Conservation (phyloP, 768 basidiomycete genomes). For the Tylopilus plumbeoviolaceoides region DNA sequence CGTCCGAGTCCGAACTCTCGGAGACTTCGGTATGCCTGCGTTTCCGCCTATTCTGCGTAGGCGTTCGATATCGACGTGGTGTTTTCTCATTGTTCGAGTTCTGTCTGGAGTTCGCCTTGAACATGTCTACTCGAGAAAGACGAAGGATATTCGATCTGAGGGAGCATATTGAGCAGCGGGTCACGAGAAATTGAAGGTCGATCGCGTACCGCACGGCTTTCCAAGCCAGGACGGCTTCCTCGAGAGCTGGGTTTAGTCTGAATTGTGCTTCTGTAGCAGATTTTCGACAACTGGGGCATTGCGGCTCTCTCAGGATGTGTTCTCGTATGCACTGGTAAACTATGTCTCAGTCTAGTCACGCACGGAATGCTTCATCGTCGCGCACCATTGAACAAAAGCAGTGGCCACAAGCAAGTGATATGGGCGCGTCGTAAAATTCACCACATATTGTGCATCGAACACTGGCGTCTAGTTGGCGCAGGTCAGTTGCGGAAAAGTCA, state of each 20-base stretch:
- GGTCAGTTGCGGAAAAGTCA: conserved; percentile 62
- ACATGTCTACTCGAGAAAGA: conserved; percentile 29
- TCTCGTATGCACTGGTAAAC: conserved; percentile 62
- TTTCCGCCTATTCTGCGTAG: conserved; percentile 30
- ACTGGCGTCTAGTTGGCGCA: conserved; percentile 59
- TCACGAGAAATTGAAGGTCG: not conserved
- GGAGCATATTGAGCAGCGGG: not conserved
- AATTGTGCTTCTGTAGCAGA: conserved; percentile 56
- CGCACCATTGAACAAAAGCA: conserved; percentile 76
- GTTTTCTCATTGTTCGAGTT: conserved; percentile 8
- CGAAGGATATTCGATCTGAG: conserved; percentile 42
- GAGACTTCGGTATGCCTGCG: conserved; percentile 28
- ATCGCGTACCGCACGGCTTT: conserved; percentile 55
- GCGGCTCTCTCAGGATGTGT: conserved; percentile 51
- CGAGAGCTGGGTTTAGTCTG: conserved; percentile 64
- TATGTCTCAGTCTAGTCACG: conserved; percentile 3
- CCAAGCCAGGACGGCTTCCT: conserved; percentile 71
- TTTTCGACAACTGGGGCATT: conserved; percentile 73
- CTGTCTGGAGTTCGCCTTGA: conserved; percentile 5
- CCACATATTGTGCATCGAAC: conserved; percentile 75
- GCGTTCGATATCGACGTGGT: conserved; percentile 15
- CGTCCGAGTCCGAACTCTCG: conserved; percentile 24
- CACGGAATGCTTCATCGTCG: conserved; percentile 1
- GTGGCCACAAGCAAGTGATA: conserved; percentile 73
- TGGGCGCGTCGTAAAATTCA: conserved; percentile 69